These are phyloP conservation scores for Cercophora scortea DNA, from an alignment of 495 filamentous ascomycete species.

Conservation along the genomic window DNA sequence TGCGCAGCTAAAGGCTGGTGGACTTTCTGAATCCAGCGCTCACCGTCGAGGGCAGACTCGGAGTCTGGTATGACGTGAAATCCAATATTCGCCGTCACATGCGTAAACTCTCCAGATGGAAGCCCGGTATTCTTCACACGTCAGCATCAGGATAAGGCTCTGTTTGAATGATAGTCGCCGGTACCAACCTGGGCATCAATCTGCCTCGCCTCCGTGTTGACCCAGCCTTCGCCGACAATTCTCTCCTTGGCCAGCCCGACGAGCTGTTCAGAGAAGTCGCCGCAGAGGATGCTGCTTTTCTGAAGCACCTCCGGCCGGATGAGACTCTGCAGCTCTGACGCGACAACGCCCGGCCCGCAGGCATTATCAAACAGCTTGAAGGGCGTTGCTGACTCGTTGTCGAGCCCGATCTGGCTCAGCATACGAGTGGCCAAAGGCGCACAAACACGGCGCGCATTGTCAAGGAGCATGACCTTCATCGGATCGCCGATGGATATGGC, in stretches of 20 bases:
- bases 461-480: slow-evolving; percentile 18
- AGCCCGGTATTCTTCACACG: slow-evolving; percentile 23
- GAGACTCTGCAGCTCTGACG: slow-evolving; percentile 19
- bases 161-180: background rate
- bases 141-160: background rate
- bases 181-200: slow-evolving; percentile 31
- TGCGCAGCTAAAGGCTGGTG: background rate
- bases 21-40: background rate
- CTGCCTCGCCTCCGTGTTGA: slow-evolving; percentile 19
- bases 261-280: slow-evolving; percentile 25
- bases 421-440: slow-evolving; percentile 20
- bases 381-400: slow-evolving; percentile 16
- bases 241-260: slow-evolving; percentile 22
- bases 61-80: slow-evolving; percentile 36
- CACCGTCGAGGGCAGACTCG: slow-evolving; percentile 29
- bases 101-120: slow-evolving; percentile 22
- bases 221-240: slow-evolving; percentile 22
- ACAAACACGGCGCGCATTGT: slow-evolving; percentile 26
- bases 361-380: slow-evolving; percentile 34
- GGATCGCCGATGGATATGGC: slow-evolving; percentile 12
- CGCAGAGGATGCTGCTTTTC: slow-evolving; percentile 31
- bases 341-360: slow-evolving; percentile 34
- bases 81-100: slow-evolving; percentile 34
- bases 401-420: slow-evolving; percentile 29
- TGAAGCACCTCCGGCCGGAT: slow-evolving; percentile 19